phyloP scores from a whole-genome alignment of 2,329 filamentous ascomycete genomes.

The Achaetomium macrosporum region DNA sequence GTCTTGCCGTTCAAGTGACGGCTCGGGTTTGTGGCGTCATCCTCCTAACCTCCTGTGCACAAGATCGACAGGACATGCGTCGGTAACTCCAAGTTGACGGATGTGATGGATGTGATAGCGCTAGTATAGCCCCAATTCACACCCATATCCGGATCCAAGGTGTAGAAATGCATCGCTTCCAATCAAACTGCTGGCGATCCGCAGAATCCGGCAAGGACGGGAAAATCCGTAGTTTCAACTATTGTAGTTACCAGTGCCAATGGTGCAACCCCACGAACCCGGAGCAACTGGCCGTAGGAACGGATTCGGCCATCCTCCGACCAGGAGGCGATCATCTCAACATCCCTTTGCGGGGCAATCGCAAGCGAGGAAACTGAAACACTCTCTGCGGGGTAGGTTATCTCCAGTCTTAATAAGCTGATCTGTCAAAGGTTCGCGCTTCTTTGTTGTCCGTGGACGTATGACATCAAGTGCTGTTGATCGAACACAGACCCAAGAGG shows the following conservation, averaged over 20 bases:
- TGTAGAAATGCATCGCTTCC: no score
- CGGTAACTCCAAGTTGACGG: background rate
- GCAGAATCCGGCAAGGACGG: no score
- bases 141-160: no score
- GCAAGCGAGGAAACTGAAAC: slow-evolving; percentile 14
- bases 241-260: no score
- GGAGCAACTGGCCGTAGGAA: no score
- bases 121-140: no score
- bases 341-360: background rate
- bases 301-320: no score
- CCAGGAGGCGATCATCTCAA: background rate
- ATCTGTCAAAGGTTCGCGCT: background rate
- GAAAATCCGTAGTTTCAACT: no score
- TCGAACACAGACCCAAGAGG: slow-evolving; percentile 6
- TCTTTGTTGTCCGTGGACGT: background rate
- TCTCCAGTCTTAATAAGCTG: background rate
- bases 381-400: background rate
- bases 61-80: slow-evolving; percentile 1
- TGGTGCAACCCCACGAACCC: no score
- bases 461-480: slow-evolving; percentile 13
- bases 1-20: slow-evolving; percentile 3
- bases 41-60: background rate
- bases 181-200: no score
- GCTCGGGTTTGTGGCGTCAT: background rate
- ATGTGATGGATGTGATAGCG: slow-evolving; percentile 1